Base-by-base conservation (phyloP, 306 rosid species). In the Pyrus pyrifolia region DNA sequence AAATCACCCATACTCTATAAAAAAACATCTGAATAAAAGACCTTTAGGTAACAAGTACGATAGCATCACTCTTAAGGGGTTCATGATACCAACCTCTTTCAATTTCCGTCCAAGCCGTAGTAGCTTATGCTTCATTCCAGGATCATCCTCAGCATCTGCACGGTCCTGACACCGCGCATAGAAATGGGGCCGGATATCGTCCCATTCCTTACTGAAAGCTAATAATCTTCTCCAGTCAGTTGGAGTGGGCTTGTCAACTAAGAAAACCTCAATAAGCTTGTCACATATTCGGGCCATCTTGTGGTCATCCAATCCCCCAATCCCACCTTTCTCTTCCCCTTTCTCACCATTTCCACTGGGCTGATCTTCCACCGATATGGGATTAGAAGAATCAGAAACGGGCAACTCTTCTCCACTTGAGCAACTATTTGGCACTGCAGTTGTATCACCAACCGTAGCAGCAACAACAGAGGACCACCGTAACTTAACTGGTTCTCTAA, bases 141-240 rank as follows among this genome's bases (percentile, higher is more conserved):
- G 97, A 81, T 95, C 84, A 33, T 76, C 78, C 78, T 84, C 97
- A 8, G 66, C 18, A 53, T 74, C 73, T 0, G 93, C 97, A 64
- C 84, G 90, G 66, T 88, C 89, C 25, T 81, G 79, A 73, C 97
- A 89, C 6, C 88, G 82, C 0, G 46, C 75, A 35, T 80, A 95
- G 78, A 95, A 95, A 80, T 92, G 99, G 4, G 96, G 93, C 72
- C 93, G 87, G 13, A 95, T 84, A 67, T 42, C 82, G 76, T 78
- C 63, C 99, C 97, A 95, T 68, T 86, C 89, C 86, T 76, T 90
- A 80, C 97, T 95, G 79, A 92, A 95, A 81, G 96, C 97, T 11
- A 95, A 75, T 81, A 95, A 83, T 60, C 86, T 87, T 78, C 97
- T 89, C 98, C 97, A 95, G 69, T 95, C 96, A 17, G 90, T 80